These are phyloP conservation scores for Inga laurina DNA, from an alignment of 306 rosid species.

Conservation along the genomic window DNA sequence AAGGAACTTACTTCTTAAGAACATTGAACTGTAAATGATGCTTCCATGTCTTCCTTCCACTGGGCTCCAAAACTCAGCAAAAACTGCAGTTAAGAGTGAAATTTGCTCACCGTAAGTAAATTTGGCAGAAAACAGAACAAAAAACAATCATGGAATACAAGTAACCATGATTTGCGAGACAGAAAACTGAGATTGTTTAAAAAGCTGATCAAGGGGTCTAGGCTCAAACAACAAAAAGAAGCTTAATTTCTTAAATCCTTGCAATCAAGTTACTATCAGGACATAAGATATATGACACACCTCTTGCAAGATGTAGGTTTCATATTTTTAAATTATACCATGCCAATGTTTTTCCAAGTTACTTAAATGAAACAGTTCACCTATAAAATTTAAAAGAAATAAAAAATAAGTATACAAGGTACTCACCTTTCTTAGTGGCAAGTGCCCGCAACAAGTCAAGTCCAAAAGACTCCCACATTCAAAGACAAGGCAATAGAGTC, in stretches of 20 bases:
- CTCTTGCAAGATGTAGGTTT: background rate
- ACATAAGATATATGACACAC: background rate
- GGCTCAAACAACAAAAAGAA: background rate
- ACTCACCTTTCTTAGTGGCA: slow-evolving; percentile 67
- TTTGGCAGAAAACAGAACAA: background rate
- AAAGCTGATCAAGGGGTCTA: background rate
- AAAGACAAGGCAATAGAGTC: slow-evolving; percentile 63
- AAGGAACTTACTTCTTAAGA: slow-evolving; percentile 65
- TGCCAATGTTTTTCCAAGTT: background rate
- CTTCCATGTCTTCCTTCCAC: slow-evolving; percentile 47
- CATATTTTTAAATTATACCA: background rate
- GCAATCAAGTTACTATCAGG: background rate
- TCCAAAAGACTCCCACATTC: slow-evolving; percentile 76
- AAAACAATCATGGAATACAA: background rate
- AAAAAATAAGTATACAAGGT: background rate
- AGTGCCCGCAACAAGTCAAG: slow-evolving; percentile 77
- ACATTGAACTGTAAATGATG: slow-evolving; percentile 48
- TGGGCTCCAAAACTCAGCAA: slow-evolving; percentile 57
- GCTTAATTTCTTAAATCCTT: background rate
- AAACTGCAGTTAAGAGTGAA: slow-evolving; percentile 37
- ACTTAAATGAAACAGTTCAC: background rate
- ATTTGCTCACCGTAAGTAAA: background rate
- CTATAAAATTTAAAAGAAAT: background rate
- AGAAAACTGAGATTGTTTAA: background rate
- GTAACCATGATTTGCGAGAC: background rate